These are phyloP conservation scores for Sporothrix curviconia DNA, from an alignment of 2,329 filamentous ascomycete genomes.

Conservation along the genomic window DNA sequence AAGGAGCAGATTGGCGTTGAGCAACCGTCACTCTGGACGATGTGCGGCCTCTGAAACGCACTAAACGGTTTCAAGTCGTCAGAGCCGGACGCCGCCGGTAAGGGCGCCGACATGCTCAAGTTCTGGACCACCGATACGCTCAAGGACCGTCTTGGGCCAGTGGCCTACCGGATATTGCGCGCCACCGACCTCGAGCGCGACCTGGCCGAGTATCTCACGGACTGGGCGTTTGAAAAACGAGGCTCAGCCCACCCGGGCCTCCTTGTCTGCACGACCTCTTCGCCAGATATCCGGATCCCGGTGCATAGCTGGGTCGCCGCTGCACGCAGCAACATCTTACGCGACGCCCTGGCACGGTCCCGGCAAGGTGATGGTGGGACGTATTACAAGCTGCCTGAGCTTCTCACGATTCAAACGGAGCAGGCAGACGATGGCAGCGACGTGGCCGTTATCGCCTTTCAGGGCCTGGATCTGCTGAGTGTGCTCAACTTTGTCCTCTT, in stretches of 20 bases:
- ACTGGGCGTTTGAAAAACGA: slow-evolving; percentile 33
- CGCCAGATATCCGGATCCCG: slow-evolving; percentile 66
- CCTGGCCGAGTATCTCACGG: slow-evolving; percentile 43
- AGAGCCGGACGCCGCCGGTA: slow-evolving; percentile 31
- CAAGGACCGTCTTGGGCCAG: slow-evolving; percentile 45
- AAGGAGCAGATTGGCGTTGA: slow-evolving; percentile 62
- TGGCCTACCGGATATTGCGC: slow-evolving; percentile 49
- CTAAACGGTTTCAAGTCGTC: slow-evolving; percentile 53
- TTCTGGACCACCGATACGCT: slow-evolving; percentile 37
- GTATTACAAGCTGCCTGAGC: slow-evolving; percentile 53
- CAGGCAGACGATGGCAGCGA: slow-evolving; percentile 29
- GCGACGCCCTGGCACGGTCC: slow-evolving; percentile 54
- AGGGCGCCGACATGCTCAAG: slow-evolving; percentile 35
- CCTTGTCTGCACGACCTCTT: slow-evolving; percentile 48
- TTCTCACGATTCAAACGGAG: slow-evolving; percentile 48
- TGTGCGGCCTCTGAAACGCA: slow-evolving; percentile 60
- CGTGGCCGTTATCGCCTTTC: slow-evolving; percentile 56
- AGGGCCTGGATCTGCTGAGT: slow-evolving; percentile 66
- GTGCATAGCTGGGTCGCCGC: slow-evolving; percentile 76
- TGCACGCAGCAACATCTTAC: slow-evolving; percentile 64
- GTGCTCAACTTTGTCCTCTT: slow-evolving; percentile 75
- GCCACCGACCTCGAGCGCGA: slow-evolving; percentile 63
- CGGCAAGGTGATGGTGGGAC: slow-evolving; percentile 44
- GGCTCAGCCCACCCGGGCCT: slow-evolving; percentile 29
- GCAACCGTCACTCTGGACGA: slow-evolving; percentile 66